These are phyloP conservation scores for Punica granatum DNA, from an alignment of 345 rosid genomes.

Conservation along the genomic window DNA sequence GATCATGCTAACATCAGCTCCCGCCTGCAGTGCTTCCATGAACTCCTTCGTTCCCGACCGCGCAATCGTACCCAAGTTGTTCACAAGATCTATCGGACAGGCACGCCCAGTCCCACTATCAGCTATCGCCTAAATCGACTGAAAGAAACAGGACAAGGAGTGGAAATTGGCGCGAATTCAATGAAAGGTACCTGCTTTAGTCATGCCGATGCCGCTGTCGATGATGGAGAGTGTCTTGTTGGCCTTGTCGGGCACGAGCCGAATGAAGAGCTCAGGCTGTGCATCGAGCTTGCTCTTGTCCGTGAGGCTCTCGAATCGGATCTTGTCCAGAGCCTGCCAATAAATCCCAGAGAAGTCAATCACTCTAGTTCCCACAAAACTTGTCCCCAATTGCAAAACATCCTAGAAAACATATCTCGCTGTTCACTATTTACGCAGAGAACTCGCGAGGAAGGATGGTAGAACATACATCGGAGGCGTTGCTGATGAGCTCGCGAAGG, in stretches of 20 bases:
- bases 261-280: conserved; percentile 71
- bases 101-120: background rate
- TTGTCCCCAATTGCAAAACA: background rate
- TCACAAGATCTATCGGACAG: conserved; percentile 46
- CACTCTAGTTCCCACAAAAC: background rate
- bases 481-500: conserved; percentile 18
- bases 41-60: conserved; percentile 91
- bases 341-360: background rate
- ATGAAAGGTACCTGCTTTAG: conserved; percentile 55
- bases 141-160: background rate
- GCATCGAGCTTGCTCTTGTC: conserved; percentile 90
- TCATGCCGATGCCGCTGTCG: conserved; percentile 83
- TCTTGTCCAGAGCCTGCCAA: conserved; percentile 70
- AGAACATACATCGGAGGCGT: conserved; percentile 11
- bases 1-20: conserved; percentile 95
- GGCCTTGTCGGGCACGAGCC: conserved; percentile 61
- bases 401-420: background rate
- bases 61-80: conserved; percentile 86
- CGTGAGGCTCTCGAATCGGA: conserved; percentile 66
- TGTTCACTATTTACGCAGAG: too few relatives aligned
- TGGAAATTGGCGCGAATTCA: background rate
- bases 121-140: background rate
- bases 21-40: conserved; percentile 88
- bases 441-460: background rate
- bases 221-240: conserved; percentile 68